Evolutionary conservation across 331 rosid genomes (phyloP), one percentile per base, ranked within the genome.

Genomic region (Telfairia occidentalis): DNA sequence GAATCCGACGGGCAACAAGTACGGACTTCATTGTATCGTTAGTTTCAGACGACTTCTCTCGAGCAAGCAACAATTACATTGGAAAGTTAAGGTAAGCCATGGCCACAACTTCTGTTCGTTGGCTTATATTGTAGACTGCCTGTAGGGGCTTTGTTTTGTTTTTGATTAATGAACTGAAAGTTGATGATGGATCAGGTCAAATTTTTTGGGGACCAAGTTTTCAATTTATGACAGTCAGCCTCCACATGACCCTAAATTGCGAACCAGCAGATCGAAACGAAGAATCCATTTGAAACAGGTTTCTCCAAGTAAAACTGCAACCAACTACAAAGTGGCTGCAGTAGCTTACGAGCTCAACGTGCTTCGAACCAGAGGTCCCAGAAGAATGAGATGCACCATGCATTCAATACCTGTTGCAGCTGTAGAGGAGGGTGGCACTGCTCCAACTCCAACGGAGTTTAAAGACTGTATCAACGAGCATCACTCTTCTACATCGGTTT

Each of bases 341-440:
- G 69, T 92, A 71, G 87, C 81, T 15, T 92, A 86, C 57, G 93
- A 92, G 82, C 93, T 92, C 79, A 92, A 92, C 35, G 89, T 92
- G 76, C 91, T 89, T 48, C 92, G 97, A 12, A 89, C 97, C 9
- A 89, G 97, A 77, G 97, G 97, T 48, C 97, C 96, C 3, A 86
- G 97, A 77, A 78, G 97, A 85, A 92, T 92, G 96, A 83, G 86
- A 59, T 92, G 97, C 76, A 79, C 79, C 59, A 84, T 92, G 90
- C 89, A 86, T 35, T 84, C 92, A 12, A 89, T 92, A 59, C 97
- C 96, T 19, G 59, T 85, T 24, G 82, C 92, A 45, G 74, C 97
- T 32, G 81, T 92, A 58, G 85, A 88, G 81, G 96, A 89, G 80
- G 92, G 92, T 13, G 96, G 96, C 26, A 76, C 78, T 58, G 93